Conservation (phyloP, 208 protist genomes). For the Endotrypanum monterogeii region DNA sequence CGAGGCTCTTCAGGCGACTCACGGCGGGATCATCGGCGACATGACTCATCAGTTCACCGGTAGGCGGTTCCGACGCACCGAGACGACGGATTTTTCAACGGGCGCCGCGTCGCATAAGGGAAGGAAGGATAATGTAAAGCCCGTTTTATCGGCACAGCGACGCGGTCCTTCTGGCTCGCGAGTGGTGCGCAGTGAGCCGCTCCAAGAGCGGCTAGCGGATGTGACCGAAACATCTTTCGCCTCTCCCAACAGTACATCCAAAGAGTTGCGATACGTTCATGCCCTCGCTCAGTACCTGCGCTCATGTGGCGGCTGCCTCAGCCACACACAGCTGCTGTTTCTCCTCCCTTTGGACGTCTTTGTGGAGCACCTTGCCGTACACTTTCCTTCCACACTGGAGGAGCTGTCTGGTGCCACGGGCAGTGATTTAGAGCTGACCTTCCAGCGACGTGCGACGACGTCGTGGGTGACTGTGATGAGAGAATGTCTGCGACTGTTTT, state of each 20-base stretch:
- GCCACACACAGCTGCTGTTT: slow-evolving; percentile 66
- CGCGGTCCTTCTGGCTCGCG: neutral
- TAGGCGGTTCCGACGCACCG: slow-evolving; percentile 40
- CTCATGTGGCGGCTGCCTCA: slow-evolving; percentile 75
- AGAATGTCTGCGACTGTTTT: slow-evolving; percentile 84
- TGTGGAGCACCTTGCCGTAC: slow-evolving; percentile 24
- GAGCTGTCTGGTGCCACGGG: neutral
- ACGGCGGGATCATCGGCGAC: slow-evolving; percentile 72
- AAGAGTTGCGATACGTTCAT: slow-evolving; percentile 50
- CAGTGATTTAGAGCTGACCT: slow-evolving; percentile 24
- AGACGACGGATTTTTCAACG: slow-evolving; percentile 7
- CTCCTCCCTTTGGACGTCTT: slow-evolving; percentile 89
- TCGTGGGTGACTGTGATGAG: slow-evolving; percentile 80
- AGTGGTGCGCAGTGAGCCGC: neutral
- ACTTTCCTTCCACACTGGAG: slow-evolving; percentile 2
- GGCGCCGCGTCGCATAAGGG: neutral
- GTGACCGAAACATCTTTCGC: neutral
- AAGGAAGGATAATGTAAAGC: neutral
- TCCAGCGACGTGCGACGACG: slow-evolving; percentile 44
- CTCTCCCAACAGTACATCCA: slow-evolving; percentile 3
- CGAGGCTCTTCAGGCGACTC: slow-evolving; percentile 46
- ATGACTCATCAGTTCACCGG: slow-evolving; percentile 65
- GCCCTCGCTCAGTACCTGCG: slow-evolving; percentile 72
- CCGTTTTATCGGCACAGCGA: neutral
- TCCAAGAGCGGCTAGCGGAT: neutral